Evolutionary conservation across 1,139 yeast species (phyloP), one percentile per base, ranked within the genome.

Genomic region (Geotrichum cucujoidarum): DNA sequence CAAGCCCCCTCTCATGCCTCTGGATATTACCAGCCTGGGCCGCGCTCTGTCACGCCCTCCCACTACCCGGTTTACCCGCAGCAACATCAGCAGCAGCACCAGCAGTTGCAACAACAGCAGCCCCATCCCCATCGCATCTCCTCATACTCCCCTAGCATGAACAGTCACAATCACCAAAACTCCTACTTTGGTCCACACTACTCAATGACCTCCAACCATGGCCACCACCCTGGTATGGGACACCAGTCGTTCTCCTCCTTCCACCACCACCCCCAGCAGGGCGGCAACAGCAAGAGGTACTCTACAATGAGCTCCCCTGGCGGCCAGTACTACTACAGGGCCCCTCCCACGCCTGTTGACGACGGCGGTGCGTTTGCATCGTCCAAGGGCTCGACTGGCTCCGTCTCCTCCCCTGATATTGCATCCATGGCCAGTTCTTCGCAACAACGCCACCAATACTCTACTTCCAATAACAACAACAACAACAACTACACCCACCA

Each of bases 361-460:
- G 49, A 47, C 35, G 37, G 38, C 46, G n/a, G n/a, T n/a, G n/a
- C n/a, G n/a, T 44, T 44, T 30, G 37, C 47, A 14, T n/a, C 44
- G 13, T 38, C 47, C 16, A 43, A 42, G 14, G 36, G 39, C 13
- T 37, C 45, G 1, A 25, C 30, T 18, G 42, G 25, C 18, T 47
- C 50, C 4, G 14, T 42, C 1, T 47, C 50, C n/a, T 39, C 47
- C 13, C 44, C 45, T n/a, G 39, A 46, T 7, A 39, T 47, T 18
- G 35, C 47, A 14, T 47, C 50, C 16, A 18, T 43, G 27, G 14
- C 16, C n/a, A n/a, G n/a, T n/a, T n/a, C n/a, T n/a, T n/a, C n/a
- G n/a, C n/a, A n/a, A n/a, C 24, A 38, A 22, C 18, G 20, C 7
- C 25, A 31, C 21, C 14, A 20, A 13, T 20, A 40, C 10, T 30